Conservation (phyloP, 106 monocot genomes). For the Iris macrosiphon region DNA sequence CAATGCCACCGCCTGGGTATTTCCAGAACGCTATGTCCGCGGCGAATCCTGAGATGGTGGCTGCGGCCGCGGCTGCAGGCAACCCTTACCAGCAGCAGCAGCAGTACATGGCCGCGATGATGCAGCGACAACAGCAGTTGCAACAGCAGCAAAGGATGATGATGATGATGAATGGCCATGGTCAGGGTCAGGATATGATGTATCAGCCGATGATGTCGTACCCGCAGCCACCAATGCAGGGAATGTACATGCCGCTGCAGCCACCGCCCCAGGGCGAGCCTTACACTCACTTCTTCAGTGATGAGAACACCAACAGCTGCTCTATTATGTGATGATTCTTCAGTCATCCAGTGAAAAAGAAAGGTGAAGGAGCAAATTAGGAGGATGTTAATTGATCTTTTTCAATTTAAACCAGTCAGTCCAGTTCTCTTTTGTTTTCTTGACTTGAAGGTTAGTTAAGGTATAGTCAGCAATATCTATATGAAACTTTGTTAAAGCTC, state of each 20-base stretch:
- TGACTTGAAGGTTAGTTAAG: too few relatives aligned
- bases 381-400: too few relatives aligned
- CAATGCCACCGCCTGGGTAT: constrained; percentile 16
- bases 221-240: constrained; percentile 8
- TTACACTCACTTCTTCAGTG: constrained; percentile 44
- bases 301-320: constrained; percentile 62
- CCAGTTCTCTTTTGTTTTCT: too few relatives aligned
- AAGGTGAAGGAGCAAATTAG: too few relatives aligned
- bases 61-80: background rate
- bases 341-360: too few relatives aligned
- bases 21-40: constrained; percentile 11
- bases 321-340: constrained; percentile 70
- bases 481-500: too few relatives aligned
- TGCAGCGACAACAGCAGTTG: constrained; percentile 36
- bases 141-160: constrained; percentile 27
- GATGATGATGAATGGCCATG: constrained; percentile 48
- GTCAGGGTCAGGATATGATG: constrained; percentile 9
- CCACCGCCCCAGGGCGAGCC: constrained; percentile 19
- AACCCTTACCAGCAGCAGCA: constrained; percentile 33
- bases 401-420: too few relatives aligned
- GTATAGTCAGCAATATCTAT: too few relatives aligned
- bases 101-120: constrained; percentile 17
- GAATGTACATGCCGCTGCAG: constrained; percentile 17
- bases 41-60: background rate
- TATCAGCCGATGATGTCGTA: constrained; percentile 17